A percentile compares a stretch with the other conserved stretches of the same genome.
Evolutionary conservation across 306 rosid genomes (phyloP).

Genomic region (Amphicarpaea edgeworthii): DNA sequence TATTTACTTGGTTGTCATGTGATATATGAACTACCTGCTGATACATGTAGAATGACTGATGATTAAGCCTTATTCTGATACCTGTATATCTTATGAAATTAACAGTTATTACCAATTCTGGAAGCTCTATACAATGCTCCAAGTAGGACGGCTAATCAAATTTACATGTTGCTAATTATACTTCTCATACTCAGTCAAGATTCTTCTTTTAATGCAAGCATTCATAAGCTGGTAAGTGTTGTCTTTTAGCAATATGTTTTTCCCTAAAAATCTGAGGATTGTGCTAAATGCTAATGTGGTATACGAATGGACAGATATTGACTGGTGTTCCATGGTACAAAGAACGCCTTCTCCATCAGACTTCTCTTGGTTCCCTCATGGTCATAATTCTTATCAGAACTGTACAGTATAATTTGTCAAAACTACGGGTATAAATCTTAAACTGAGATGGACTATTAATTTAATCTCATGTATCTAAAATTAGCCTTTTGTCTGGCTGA

Average conservation of each 20-base stretch:
- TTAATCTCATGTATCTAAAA: constrained; percentile 33
- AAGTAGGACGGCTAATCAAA: constrained; percentile 88
- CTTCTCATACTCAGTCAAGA: constrained; percentile 98
- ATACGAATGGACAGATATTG: constrained; percentile 67
- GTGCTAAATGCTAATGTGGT: constrained; percentile 49
- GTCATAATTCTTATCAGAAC: constrained; percentile 95
- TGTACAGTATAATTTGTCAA: constrained; percentile 93
- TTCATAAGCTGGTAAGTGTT: constrained; percentile 88
- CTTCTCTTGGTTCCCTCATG: constrained; percentile 96
- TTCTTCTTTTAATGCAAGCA: constrained; percentile 96
- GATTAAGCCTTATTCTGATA: constrained; percentile 38
- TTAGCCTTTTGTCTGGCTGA: constrained; percentile 38
- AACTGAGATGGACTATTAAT: constrained; percentile 30
- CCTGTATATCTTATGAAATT: constrained; percentile 48
- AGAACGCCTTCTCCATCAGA: constrained; percentile 97
- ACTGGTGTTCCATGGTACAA: constrained; percentile 94
- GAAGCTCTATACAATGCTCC: constrained; percentile 94
- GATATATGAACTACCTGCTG: constrained; percentile 11
- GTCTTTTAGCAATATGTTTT: constrained; percentile 31
- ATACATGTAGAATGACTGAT: constrained; percentile 22
- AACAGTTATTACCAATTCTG: constrained; percentile 95
- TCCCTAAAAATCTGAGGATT: constrained; percentile 36
- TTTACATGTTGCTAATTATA: constrained; percentile 93
- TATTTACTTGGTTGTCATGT: constrained; percentile 36
- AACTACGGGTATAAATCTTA: constrained; percentile 80